Conservation (phyloP, 345 rosid genomes). For the Excoecaria agallocha region DNA sequence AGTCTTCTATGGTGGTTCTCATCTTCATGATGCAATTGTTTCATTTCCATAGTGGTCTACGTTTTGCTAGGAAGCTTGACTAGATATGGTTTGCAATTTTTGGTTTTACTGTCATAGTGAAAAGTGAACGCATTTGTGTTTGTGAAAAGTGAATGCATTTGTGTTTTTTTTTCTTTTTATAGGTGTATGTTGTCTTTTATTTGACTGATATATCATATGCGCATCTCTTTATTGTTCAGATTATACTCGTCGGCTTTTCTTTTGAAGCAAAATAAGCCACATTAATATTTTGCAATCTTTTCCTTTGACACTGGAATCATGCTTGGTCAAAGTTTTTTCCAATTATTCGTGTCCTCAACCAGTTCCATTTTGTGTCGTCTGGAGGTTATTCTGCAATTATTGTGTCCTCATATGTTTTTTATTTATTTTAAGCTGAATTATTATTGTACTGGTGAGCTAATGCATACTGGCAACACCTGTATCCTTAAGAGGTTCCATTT, state of each 20-base stretch:
- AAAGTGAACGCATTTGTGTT: background rate
- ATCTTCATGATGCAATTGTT: background rate
- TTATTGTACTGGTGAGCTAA: background rate
- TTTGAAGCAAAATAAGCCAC: background rate
- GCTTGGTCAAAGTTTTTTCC: background rate
- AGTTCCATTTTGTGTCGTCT: background rate
- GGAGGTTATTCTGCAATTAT: background rate
- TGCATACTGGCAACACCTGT: background rate
- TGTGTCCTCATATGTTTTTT: background rate
- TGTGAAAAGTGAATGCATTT: background rate
- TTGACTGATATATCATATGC: background rate
- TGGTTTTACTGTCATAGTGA: background rate
- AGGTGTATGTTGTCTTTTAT: too few relatives aligned
- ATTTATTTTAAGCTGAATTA: background rate
- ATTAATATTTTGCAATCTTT: background rate
- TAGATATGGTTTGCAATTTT: too few relatives aligned
- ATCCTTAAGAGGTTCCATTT: slow-evolving; percentile 11
- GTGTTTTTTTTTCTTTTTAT: background rate
- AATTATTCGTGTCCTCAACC: background rate
- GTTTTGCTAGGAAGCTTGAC: background rate
- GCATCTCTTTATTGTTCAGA: background rate
- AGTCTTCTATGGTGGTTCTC: background rate
- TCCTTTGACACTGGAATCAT: background rate
- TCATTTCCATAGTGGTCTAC: background rate
- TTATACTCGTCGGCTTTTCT: background rate